A percentile compares a stretch with the other conserved stretches of the same genome.
Conservation (phyloP, 164 flowering plant genomes). For the Taxillus chinensis region DNA sequence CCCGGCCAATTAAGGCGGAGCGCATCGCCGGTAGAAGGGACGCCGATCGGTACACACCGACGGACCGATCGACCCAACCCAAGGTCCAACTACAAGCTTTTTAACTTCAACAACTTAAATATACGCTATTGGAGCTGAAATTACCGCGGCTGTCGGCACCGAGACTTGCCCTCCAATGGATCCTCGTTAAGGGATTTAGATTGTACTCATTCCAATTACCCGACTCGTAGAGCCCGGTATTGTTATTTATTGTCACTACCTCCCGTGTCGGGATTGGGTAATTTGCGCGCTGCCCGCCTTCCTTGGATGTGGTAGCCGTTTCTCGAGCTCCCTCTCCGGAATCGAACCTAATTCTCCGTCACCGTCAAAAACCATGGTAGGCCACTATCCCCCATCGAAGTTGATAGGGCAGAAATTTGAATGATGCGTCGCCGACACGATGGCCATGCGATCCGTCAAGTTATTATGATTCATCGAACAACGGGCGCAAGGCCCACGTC, state of each 20-base stretch:
- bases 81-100: not conserved
- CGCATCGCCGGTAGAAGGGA: too few relatives aligned
- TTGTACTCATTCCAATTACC: not conserved
- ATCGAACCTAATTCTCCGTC: not conserved
- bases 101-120: not conserved
- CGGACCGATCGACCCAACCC: not conserved
- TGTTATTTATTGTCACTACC: conserved; percentile 1
- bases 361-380: not conserved
- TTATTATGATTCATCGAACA: too few relatives aligned
- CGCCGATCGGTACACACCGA: too few relatives aligned
- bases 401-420: not conserved
- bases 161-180: not conserved
- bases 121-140: too few relatives aligned
- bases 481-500: too few relatives aligned
- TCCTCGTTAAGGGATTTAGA: not conserved
- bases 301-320: not conserved
- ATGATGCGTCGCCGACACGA: too few relatives aligned
- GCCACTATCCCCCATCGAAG: not conserved
- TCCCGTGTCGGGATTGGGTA: not conserved
- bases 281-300: not conserved
- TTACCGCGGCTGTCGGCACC: not conserved
- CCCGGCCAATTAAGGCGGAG: too few relatives aligned
- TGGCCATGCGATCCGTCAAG: too few relatives aligned
- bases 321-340: not conserved
- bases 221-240: not conserved